phyloP scores from a whole-genome alignment of 148 eudicot genomes.

The Simmondsia chinensis region DNA sequence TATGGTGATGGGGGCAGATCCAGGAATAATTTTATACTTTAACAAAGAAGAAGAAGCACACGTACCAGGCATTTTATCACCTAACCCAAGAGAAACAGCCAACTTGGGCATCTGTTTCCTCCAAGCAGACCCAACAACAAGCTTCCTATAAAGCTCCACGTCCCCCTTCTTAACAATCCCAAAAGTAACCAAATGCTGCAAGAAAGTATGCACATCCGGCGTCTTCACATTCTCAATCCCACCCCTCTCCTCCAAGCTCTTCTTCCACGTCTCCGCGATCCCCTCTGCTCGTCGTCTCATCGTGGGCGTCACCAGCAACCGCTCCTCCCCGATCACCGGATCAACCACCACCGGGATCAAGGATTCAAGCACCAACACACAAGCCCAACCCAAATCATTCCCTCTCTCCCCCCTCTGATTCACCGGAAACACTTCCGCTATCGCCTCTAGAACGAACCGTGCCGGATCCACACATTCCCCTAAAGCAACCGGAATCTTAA shows the following conservation, averaged over 20 bases:
- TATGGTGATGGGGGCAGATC: too few relatives aligned
- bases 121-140: conserved; percentile 96
- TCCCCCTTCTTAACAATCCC: conserved; percentile 86
- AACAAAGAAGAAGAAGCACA: not conserved
- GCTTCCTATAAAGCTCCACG: conserved; percentile 73
- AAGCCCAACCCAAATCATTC: conserved; percentile 94
- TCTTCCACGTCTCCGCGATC: conserved; percentile 93
- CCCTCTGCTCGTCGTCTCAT: conserved; percentile 55
- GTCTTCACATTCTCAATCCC: conserved; percentile 92
- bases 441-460: conserved; percentile 67
- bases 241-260: conserved; percentile 75
- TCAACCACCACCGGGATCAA: conserved; percentile 74
- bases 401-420: conserved; percentile 46
- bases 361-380: conserved; percentile 73
- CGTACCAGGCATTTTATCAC: conserved; percentile 92
- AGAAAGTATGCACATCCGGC: conserved; percentile 90
- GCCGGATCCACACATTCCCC: conserved; percentile 74
- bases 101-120: conserved; percentile 99
- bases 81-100: conserved; percentile 84
- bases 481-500: conserved; percentile 44
- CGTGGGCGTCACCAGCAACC: conserved; percentile 76
- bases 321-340: conserved; percentile 66
- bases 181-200: conserved; percentile 91
- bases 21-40: too few relatives aligned
- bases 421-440: conserved; percentile 93